Conservation (phyloP, 2,329 filamentous ascomycete genomes). For the Xylaria sp. region DNA sequence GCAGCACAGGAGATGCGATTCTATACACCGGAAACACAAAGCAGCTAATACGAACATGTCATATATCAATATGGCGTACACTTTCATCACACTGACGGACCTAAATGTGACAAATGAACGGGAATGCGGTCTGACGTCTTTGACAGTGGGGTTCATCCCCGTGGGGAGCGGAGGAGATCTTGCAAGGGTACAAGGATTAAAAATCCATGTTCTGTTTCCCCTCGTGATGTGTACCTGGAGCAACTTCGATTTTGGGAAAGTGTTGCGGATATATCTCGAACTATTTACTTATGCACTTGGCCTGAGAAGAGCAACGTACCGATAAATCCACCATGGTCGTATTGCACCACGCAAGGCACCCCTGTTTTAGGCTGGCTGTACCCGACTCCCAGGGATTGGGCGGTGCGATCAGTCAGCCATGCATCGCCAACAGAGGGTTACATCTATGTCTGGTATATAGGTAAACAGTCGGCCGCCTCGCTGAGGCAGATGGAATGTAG, state of each 20-base stretch:
- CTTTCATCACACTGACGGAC: neutral
- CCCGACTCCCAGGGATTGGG: neutral
- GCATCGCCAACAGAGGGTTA: neutral
- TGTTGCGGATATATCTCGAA: neutral
- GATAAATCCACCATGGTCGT: constrained; percentile 2
- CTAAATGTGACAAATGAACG: neutral
- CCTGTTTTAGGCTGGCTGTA: constrained; percentile 6
- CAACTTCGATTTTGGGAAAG: constrained; percentile 34
- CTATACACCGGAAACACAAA: neutral
- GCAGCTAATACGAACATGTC: neutral
- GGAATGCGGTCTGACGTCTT: constrained; percentile 11
- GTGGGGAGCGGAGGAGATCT: constrained; percentile 14
- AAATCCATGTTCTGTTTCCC: neutral
- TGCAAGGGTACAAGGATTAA: constrained; percentile 4
- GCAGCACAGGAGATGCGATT: neutral
- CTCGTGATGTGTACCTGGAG: constrained; percentile 16
- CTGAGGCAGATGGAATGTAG: constrained; percentile 9
- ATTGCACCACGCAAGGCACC: constrained; percentile 4
- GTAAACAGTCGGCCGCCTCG: neutral
- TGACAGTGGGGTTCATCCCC: constrained; percentile 13
- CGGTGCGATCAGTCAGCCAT: constrained; percentile 16
- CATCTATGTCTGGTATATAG: constrained; percentile 22
- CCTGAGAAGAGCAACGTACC: neutral
- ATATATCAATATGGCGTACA: neutral
- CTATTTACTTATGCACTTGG: constrained; percentile 1